phyloP scores from a whole-genome alignment of 2,329 filamentous ascomycete species.

The Fusarium drepaniforme region DNA sequence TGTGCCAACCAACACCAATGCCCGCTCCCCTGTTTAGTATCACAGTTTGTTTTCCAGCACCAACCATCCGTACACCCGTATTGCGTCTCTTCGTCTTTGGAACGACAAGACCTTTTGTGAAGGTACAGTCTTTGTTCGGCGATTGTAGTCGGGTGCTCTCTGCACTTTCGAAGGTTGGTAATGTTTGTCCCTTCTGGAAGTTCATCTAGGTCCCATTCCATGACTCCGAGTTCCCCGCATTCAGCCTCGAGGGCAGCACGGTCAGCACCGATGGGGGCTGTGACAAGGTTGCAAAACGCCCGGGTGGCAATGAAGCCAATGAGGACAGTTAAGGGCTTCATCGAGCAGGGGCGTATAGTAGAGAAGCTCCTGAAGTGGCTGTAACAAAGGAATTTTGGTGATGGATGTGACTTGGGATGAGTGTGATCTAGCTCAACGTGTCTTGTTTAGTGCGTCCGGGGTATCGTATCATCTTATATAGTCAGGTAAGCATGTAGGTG shows the following conservation, averaged over 20 bases:
- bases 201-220: neutral
- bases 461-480: neutral
- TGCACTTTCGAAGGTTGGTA: neutral
- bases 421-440: neutral
- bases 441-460: neutral
- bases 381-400: neutral
- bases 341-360: neutral
- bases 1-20: neutral
- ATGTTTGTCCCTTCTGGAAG: neutral
- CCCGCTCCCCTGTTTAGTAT: neutral
- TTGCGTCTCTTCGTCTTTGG: neutral
- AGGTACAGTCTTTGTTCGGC: neutral
- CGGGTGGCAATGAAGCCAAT: neutral
- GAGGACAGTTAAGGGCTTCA: neutral
- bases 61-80: neutral
- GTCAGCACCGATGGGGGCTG: neutral
- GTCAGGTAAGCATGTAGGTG: neutral
- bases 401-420: neutral
- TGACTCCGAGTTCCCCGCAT: neutral
- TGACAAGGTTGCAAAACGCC: neutral
- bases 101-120: constrained; percentile 1
- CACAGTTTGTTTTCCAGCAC: constrained; percentile 1
- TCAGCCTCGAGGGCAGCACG: neutral
- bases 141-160: constrained; percentile 1
- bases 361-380: neutral